Conservation (phyloP, 805 yeast species). For the Kuraishia hungarica region DNA sequence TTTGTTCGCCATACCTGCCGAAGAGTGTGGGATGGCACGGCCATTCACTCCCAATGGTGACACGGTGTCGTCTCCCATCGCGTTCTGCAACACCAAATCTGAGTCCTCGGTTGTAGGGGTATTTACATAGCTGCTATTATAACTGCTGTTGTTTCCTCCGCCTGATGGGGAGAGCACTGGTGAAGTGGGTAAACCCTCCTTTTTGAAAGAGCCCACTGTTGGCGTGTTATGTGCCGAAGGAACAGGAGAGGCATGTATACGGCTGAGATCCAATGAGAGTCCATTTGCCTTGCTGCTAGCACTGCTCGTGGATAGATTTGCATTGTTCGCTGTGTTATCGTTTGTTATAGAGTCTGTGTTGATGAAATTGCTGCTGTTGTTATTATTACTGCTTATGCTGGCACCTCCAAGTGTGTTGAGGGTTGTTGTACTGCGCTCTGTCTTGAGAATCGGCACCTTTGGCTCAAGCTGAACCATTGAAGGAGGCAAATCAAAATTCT, state of each 20-base stretch:
- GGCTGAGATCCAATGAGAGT: not conserved
- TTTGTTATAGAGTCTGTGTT: not conserved
- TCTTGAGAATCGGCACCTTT: conserved; percentile 61
- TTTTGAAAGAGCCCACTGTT: not conserved
- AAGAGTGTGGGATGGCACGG: not conserved
- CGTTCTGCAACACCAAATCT: not conserved
- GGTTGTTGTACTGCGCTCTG: conserved; percentile 27
- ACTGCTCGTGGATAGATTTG: not conserved
- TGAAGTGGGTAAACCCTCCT: not conserved
- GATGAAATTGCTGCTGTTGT: not conserved
- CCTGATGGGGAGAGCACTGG: not conserved
- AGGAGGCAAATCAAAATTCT: conserved; percentile 35
- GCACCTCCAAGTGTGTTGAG: not conserved
- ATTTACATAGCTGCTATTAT: not conserved
- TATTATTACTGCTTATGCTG: not conserved
- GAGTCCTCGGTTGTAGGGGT: not conserved
- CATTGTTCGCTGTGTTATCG: not conserved
- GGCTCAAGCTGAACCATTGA: conserved; percentile 67
- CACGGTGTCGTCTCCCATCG: not conserved
- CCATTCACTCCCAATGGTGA: not conserved
- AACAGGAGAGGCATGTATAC: not conserved
- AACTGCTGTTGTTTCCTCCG: not conserved
- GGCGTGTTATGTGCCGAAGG: not conserved
- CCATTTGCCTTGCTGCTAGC: not conserved
- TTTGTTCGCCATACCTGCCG: not conserved